Percentiles rank a stretch among this genome's conserved stretches.
phyloP scores from a whole-genome alignment of 768 basidiomycete species.

The Pisolithus sp. region DNA sequence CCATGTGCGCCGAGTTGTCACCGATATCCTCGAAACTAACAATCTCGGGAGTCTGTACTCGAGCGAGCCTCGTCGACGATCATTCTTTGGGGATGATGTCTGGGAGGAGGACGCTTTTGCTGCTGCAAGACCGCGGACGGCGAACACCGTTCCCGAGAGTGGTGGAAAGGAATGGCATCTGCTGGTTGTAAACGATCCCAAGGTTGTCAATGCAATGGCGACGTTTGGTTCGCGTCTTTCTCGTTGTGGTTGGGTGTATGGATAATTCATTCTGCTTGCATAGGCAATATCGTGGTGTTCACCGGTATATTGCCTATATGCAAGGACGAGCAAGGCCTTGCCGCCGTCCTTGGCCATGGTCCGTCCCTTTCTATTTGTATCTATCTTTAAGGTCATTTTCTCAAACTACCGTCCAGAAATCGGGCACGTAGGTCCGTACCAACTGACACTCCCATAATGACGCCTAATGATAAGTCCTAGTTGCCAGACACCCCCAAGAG shows the following conservation, averaged over 20 bases:
- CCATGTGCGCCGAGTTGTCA: slow-evolving; percentile 65
- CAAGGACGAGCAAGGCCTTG: slow-evolving; percentile 72
- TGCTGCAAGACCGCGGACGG: slow-evolving; percentile 1
- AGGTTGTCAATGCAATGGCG: slow-evolving; percentile 73
- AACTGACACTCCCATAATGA: not conserved
- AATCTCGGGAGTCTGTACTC: slow-evolving; percentile 56
- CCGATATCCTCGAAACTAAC: slow-evolving; percentile 61
- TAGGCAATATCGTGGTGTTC: slow-evolving; percentile 78
- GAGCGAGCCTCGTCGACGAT: slow-evolving; percentile 2
- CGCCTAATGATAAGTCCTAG: slow-evolving; percentile 24
- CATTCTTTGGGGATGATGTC: slow-evolving; percentile 10
- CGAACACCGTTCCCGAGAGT: slow-evolving; percentile 9
- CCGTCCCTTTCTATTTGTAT: not conserved
- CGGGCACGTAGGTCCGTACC: slow-evolving; percentile 58
- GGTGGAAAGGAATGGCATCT: slow-evolving; percentile 52
- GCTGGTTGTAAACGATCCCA: slow-evolving; percentile 68
- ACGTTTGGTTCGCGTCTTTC: slow-evolving; percentile 45
- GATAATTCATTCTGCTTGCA: not conserved
- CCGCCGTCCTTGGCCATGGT: slow-evolving; percentile 85
- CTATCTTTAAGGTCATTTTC: not conserved
- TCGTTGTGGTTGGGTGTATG: not conserved
- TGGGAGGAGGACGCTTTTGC: slow-evolving; percentile 19
- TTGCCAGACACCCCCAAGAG: slow-evolving; percentile 54
- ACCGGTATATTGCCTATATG: slow-evolving; percentile 82
- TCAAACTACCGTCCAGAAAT: slow-evolving; percentile 48